These are phyloP conservation scores for Fraxinus excelsior DNA, from an alignment of 257 asterid genomes.

Conservation along the genomic window DNA sequence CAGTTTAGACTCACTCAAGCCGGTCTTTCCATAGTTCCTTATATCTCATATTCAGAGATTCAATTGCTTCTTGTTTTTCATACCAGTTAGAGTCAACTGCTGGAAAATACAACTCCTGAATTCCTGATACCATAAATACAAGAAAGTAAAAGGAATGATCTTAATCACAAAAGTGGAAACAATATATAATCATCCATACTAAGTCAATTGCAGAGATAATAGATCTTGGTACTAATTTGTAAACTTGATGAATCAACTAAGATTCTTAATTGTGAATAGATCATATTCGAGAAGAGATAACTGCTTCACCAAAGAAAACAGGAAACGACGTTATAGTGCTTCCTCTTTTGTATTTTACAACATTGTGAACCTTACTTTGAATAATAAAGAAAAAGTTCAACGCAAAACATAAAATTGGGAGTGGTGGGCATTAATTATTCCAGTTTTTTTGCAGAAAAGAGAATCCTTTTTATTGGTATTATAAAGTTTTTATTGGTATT, in stretches of 20 bases:
- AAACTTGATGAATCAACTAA: constrained; percentile 17
- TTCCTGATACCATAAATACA: constrained; percentile 40
- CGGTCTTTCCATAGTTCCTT: constrained; percentile 61
- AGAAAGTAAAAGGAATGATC: constrained; percentile 3
- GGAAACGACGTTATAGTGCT: not conserved
- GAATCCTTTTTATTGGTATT: too few relatives aligned
- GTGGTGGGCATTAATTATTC: not conserved
- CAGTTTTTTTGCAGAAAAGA: too few relatives aligned
- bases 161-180: constrained; percentile 23
- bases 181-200: constrained; percentile 24
- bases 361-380: not conserved
- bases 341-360: not conserved
- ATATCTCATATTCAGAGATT: constrained; percentile 67
- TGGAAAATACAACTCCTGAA: constrained; percentile 60
- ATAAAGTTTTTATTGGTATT: too few relatives aligned
- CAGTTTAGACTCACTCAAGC: constrained; percentile 62
- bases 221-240: constrained; percentile 1
- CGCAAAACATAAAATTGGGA: not conserved
- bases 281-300: not conserved
- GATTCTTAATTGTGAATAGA: constrained; percentile 7
- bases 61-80: constrained; percentile 72
- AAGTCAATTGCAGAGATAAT: constrained; percentile 17
- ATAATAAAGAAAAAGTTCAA: not conserved
- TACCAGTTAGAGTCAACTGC: constrained; percentile 63
- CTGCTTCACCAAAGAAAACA: not conserved